phyloP scores from a whole-genome alignment of 805 yeast species.

The Clavispora santaluciae region DNA sequence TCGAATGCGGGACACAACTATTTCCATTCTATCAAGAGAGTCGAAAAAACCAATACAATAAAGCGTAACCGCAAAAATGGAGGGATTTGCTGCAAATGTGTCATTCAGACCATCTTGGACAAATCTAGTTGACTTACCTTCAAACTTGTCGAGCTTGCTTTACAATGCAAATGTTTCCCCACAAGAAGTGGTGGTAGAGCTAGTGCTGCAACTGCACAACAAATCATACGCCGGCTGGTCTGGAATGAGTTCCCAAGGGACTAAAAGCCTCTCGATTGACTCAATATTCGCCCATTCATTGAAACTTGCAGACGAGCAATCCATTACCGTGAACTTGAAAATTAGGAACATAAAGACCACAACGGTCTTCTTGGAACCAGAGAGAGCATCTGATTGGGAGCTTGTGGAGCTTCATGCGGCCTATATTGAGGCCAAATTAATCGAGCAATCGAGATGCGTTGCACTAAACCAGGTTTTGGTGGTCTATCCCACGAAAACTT shows the following conservation, averaged over 20 bases:
- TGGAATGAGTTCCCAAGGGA: constrained; percentile 42
- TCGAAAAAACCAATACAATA: not conserved
- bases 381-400: constrained; percentile 82
- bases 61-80: constrained; percentile 24
- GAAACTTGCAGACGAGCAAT: constrained; percentile 40
- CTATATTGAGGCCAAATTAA: constrained; percentile 64
- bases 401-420: constrained; percentile 78
- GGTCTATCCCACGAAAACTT: constrained; percentile 58
- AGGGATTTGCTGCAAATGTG: constrained; percentile 28
- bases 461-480: constrained; percentile 53
- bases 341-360: constrained; percentile 48
- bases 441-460: constrained; percentile 79
- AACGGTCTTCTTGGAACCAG: constrained; percentile 73
- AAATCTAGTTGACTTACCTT: constrained; percentile 54
- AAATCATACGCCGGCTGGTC: constrained; percentile 60
- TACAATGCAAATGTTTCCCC: constrained; percentile 50
- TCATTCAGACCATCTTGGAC: constrained; percentile 34
- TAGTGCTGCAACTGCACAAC: constrained; percentile 21
- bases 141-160: constrained; percentile 40
- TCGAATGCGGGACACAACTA: not conserved
- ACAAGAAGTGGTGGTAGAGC: constrained; percentile 55
- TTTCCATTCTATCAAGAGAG: not conserved
- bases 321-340: constrained; percentile 39
- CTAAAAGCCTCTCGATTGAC: constrained; percentile 54
- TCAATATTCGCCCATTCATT: constrained; percentile 56